These are phyloP conservation scores for Fusarium proliferatum DNA, from an alignment of 2,329 filamentous ascomycete genomes.

Conservation along the genomic window DNA sequence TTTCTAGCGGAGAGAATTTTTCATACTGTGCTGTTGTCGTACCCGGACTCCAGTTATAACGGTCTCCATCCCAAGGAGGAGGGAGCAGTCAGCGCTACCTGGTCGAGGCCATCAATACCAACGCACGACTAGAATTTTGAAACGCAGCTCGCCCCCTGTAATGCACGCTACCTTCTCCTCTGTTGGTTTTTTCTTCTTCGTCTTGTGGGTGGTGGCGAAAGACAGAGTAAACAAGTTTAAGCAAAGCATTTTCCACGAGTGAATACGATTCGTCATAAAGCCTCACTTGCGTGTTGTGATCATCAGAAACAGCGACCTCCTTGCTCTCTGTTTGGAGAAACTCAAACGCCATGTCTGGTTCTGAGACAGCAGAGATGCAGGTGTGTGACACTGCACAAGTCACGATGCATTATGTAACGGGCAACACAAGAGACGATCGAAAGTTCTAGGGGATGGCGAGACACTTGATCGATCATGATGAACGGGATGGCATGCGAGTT, in stretches of 20 bases:
- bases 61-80: not conserved
- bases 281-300: slow-evolving; percentile 10
- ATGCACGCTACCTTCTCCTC: slow-evolving; percentile 6
- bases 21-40: slow-evolving; percentile 22
- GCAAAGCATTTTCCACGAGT: not conserved
- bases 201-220: slow-evolving; percentile 3
- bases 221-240: not conserved
- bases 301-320: not conserved
- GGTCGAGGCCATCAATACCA: slow-evolving; percentile 23
- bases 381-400: slow-evolving; percentile 13
- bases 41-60: not conserved
- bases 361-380: slow-evolving; percentile 21
- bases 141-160: slow-evolving; percentile 24
- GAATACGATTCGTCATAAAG: slow-evolving; percentile 24
- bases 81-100: slow-evolving; percentile 24
- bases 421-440: slow-evolving; percentile 27
- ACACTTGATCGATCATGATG: slow-evolving; percentile 16
- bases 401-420: slow-evolving; percentile 8
- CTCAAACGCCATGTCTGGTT: slow-evolving; percentile 13
- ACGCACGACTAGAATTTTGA: slow-evolving; percentile 21
- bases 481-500: slow-evolving; percentile 29
- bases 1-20: not conserved
- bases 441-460: slow-evolving; percentile 18
- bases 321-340: slow-evolving; percentile 9
- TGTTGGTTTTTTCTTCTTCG: slow-evolving; percentile 13